Evolutionary conservation across 352 stramenopile genomes (phyloP), one percentile per base, ranked within the genome.

Genomic region (Hyphochytrium catenoides): DNA sequence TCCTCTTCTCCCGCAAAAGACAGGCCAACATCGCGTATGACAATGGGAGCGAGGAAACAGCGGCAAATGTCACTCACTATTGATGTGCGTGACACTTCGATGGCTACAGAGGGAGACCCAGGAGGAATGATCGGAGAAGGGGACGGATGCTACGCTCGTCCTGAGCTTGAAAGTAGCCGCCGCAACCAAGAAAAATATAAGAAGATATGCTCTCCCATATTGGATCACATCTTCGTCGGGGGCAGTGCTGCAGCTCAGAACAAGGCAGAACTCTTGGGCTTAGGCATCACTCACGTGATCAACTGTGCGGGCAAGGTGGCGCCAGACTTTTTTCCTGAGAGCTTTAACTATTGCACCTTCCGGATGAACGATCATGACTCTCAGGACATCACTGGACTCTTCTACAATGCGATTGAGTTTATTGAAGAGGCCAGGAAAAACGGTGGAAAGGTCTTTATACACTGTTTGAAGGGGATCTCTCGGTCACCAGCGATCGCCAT

Each of bases 391-490:
- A 56, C 65, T 15, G 48, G 61, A 7, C 65, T 83, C 44, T 82
- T 85, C 41, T 81, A 83, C 55, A 76, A 57, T 41, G 56, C 82
- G 11, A 83, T 85, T 34, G 66, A 85, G 44, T 85, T 82, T 25
- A 83, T 85, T 28, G 71, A 85, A 43, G 57, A 53, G 20, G 71
- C 68, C 19, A 60, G 69, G 2, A 51, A 58, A 11, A 39, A 48
- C 22, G 59, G 63, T 18, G 68, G 71, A 16, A 70, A 74, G 30
- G 57, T 84, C 18, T 81, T 83, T 36, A 54, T 85, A 37, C 71
- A 85, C 34, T 85, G 71, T 38, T 52, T 85, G 3, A 85, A 85
- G 34, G 71, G 71, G 36, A 85, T 85, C 26, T 85, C 71, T 18
- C 54, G 71, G 23, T 85, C 71, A 1, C 71, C 71, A 12, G 78